These are phyloP conservation scores for Phallus indusiatus DNA, from an alignment of 768 basidiomycete species.

Conservation along the genomic window DNA sequence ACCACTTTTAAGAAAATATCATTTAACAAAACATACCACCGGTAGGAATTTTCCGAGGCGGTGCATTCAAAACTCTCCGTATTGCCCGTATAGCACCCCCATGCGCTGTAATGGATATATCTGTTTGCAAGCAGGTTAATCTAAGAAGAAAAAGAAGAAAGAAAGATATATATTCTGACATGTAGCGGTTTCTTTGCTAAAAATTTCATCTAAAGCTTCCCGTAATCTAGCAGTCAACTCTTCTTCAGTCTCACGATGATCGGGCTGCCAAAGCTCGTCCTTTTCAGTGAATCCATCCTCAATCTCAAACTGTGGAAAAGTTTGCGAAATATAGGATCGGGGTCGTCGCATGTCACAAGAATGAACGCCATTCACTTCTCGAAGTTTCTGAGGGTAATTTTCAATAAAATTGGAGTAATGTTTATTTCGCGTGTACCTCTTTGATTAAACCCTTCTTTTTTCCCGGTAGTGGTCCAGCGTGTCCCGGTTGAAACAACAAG, in stretches of 20 bases:
- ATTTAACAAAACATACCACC: conserved; percentile 40
- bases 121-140: conserved; percentile 26
- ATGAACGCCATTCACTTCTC: conserved; percentile 59
- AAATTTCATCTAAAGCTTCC: conserved; percentile 17
- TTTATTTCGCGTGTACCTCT: too few relatives aligned
- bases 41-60: conserved; percentile 39
- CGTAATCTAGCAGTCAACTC: conserved; percentile 32
- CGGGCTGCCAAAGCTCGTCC: background rate
- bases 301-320: conserved; percentile 45
- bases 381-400: conserved; percentile 46
- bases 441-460: conserved; percentile 24
- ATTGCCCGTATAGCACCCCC: conserved; percentile 53
- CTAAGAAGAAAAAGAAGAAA: too few relatives aligned
- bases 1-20: too few relatives aligned
- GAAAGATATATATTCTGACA: conserved; percentile 45
- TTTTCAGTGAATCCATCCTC: conserved; percentile 31
- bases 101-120: conserved; percentile 60
- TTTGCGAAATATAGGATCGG: conserved; percentile 34
- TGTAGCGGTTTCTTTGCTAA: background rate
- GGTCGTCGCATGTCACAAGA: conserved; percentile 62
- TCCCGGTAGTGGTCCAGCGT: conserved; percentile 20
- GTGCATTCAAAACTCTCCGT: conserved; percentile 36
- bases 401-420: too few relatives aligned
- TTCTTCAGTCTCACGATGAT: conserved; percentile 35
- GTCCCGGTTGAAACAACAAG: conserved; percentile 16